Evolutionary conservation across 306 rosid genomes (phyloP).

Genomic region (Elaeagnus macrophylla): DNA sequence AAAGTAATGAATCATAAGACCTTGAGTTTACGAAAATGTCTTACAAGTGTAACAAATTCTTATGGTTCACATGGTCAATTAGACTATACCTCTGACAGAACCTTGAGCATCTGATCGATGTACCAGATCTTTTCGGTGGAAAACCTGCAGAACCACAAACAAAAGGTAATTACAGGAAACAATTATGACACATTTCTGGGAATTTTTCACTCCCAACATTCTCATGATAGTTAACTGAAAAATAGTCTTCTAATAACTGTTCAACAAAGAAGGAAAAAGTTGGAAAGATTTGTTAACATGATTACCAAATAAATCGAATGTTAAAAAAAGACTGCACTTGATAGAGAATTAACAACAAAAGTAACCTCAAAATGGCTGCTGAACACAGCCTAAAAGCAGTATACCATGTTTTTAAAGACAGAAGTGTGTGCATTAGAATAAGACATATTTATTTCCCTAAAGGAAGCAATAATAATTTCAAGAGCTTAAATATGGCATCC

Average conservation of each 20-base stretch:
- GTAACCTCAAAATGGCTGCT: no score
- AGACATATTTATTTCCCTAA: not conserved
- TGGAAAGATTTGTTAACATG: no score
- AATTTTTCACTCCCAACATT: no score
- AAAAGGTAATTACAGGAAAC: conserved; percentile 21
- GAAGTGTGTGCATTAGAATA: not conserved
- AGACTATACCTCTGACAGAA: conserved; percentile 89
- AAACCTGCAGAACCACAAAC: conserved; percentile 43
- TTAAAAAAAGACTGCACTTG: no score
- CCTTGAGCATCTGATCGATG: conserved; percentile 96
- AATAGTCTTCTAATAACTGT: no score
- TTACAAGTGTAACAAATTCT: conserved; percentile 1
- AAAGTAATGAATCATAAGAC: no score
- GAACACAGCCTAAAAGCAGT: no score
- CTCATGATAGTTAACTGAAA: no score
- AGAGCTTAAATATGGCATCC: not conserved
- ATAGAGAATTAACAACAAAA: no score
- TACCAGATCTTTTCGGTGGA: conserved; percentile 97
- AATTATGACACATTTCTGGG: conserved; percentile 20
- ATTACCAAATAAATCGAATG: no score
- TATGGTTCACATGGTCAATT: conserved; percentile 7
- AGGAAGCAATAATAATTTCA: not conserved
- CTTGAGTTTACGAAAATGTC: not conserved
- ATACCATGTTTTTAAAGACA: not conserved
- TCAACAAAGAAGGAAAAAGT: no score